Conservation (phyloP, 345 rosid species). For the Gossypium bickii region DNA sequence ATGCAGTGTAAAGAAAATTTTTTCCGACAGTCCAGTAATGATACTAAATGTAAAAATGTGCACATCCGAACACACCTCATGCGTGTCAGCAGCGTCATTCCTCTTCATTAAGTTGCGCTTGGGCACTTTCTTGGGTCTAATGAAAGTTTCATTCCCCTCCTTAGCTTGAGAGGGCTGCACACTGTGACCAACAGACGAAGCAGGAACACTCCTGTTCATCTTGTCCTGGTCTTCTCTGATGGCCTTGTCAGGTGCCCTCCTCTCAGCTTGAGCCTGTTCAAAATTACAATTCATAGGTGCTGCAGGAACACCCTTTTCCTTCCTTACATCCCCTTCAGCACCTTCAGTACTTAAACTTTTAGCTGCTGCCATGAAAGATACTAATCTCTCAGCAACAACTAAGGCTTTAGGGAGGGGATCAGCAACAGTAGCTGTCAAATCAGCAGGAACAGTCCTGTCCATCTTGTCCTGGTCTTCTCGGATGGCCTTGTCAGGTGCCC, state of each 20-base stretch:
- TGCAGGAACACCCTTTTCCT: background rate
- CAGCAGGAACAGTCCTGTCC: constrained; percentile 9
- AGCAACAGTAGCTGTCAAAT: constrained; percentile 35
- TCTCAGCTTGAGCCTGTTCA: constrained; percentile 15
- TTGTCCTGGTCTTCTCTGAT: background rate
- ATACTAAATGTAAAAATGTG: background rate
- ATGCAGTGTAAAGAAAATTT: background rate
- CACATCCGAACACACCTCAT: constrained; percentile 35
- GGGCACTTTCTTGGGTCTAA: constrained; percentile 16
- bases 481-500: background rate
- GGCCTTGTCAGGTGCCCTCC: constrained; percentile 8
- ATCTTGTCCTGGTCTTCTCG: background rate
- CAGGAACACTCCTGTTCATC: background rate
- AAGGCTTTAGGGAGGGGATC: constrained; percentile 58
- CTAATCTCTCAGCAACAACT: constrained; percentile 27
- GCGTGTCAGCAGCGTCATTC: constrained; percentile 40
- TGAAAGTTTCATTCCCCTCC: constrained; percentile 15
- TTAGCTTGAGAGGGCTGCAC: constrained; percentile 10
- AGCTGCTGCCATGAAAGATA: background rate
- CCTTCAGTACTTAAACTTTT: background rate
- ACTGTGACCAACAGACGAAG: background rate
- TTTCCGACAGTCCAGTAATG: too few relatives aligned
- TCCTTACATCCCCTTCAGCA: background rate
- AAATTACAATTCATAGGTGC: background rate
- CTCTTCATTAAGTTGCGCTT: constrained; percentile 48